phyloP scores from a whole-genome alignment of 2,329 filamentous ascomycete species.

The Fusarium palustre region DNA sequence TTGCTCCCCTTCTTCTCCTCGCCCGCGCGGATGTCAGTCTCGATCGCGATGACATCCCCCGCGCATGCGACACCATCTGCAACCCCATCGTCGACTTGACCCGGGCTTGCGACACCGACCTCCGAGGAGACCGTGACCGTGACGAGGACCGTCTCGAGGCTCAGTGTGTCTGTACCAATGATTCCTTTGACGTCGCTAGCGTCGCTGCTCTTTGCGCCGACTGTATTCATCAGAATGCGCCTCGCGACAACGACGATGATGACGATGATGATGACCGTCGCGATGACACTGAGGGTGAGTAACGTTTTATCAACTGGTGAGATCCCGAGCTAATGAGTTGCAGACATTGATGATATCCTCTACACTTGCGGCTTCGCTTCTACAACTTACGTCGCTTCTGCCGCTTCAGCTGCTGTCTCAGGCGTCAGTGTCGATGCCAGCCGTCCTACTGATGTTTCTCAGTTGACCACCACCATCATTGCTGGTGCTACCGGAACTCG shows the following conservation, averaged over 20 bases:
- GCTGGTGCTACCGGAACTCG: slow-evolving; percentile 29
- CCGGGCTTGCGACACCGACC: slow-evolving; percentile 52
- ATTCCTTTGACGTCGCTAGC: slow-evolving; percentile 54
- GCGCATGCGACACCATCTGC: slow-evolving; percentile 53
- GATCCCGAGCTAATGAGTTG: not conserved
- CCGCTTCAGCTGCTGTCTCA: slow-evolving; percentile 44
- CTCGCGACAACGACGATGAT: slow-evolving; percentile 30
- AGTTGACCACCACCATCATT: slow-evolving; percentile 53
- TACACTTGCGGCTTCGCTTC: slow-evolving; percentile 52
- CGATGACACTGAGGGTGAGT: slow-evolving; percentile 43
- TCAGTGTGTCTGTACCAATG: slow-evolving; percentile 57
- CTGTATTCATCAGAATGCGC: slow-evolving; percentile 53
- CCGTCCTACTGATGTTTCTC: slow-evolving; percentile 48
- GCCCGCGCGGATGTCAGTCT: slow-evolving; percentile 52
- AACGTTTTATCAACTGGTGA: accelerated
- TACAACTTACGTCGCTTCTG: slow-evolving; percentile 47
- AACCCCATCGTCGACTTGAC: slow-evolving; percentile 52
- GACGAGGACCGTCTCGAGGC: slow-evolving; percentile 53
- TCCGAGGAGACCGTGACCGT: slow-evolving; percentile 47
- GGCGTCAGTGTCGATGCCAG: slow-evolving; percentile 50
- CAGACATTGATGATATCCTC: slow-evolving; percentile 54
- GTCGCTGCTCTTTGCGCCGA: slow-evolving; percentile 54
- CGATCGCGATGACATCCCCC: slow-evolving; percentile 52
- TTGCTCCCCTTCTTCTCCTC: slow-evolving; percentile 47
- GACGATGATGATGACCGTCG: slow-evolving; percentile 37